Percentiles rank a stretch among this genome's conserved stretches.
These are phyloP conservation scores for Xylaria arbuscula DNA, from an alignment of 2,329 filamentous ascomycete genomes.

Conservation along the genomic window DNA sequence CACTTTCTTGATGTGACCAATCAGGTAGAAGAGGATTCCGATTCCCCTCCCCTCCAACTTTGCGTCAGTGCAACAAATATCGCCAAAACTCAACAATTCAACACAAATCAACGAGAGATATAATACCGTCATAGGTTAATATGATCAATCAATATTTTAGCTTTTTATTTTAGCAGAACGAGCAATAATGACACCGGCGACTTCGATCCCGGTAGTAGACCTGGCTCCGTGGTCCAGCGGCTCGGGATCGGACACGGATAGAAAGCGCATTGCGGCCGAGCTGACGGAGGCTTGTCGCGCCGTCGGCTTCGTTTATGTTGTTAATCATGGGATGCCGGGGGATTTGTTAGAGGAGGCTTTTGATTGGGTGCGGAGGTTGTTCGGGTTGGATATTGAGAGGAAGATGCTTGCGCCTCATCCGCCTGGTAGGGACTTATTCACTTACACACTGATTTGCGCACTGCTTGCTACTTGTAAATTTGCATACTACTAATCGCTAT, in stretches of 20 bases:
- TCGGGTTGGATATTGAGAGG: constrained; percentile 49
- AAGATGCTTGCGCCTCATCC: constrained; percentile 54
- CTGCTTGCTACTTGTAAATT: too few species aligned
- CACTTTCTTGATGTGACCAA: constrained; percentile 15
- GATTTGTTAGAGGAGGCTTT: constrained; percentile 54
- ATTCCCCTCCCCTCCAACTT: constrained; percentile 14
- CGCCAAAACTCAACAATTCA: background rate
- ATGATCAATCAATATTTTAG: background rate
- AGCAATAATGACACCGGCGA: background rate
- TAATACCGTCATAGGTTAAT: background rate
- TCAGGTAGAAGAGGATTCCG: background rate
- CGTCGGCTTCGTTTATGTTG: constrained; percentile 50
- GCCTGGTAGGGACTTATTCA: constrained; percentile 39
- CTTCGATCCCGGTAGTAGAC: constrained; percentile 46
- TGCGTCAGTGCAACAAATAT: background rate
- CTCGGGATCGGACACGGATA: constrained; percentile 38
- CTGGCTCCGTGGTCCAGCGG: constrained; percentile 42
- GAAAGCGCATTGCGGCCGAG: constrained; percentile 44
- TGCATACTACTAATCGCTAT: too few species aligned
- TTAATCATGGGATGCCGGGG: constrained; percentile 50
- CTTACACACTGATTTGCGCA: background rate
- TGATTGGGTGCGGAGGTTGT: constrained; percentile 49
- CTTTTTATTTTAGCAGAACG: background rate
- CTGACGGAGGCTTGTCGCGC: constrained; percentile 48
- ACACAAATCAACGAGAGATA: background rate